Evolutionary conservation across 768 basidiomycete genomes (phyloP).

Genomic region (Podaxis sp.): DNA sequence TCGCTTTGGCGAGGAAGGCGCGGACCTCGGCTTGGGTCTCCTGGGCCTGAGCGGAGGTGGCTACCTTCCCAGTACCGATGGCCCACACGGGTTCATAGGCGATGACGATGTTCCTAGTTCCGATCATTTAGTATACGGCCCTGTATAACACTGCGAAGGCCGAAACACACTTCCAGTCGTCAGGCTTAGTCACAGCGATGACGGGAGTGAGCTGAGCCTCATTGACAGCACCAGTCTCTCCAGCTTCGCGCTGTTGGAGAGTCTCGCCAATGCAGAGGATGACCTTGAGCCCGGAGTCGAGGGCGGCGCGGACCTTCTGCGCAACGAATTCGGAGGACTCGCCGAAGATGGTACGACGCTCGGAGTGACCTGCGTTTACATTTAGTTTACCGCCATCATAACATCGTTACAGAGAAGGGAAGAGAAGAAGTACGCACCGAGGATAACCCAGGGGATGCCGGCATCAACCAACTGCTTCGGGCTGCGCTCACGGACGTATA

Average conservation of each 20-base stretch:
- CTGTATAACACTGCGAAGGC: not conserved
- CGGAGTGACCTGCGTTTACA: slow-evolving; percentile 75
- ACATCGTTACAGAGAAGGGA: not conserved
- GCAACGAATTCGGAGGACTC: slow-evolving; percentile 85
- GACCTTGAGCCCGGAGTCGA: slow-evolving; percentile 74
- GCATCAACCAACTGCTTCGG: slow-evolving; percentile 84
- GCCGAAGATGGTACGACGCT: slow-evolving; percentile 90
- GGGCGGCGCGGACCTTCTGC: slow-evolving; percentile 80
- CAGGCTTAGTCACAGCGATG: slow-evolving; percentile 55
- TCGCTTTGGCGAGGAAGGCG: slow-evolving; percentile 59
- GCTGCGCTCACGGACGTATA: slow-evolving; percentile 35
- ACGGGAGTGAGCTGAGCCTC: slow-evolving; percentile 80
- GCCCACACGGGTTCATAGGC: slow-evolving; percentile 99
- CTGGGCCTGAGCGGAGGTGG: slow-evolving; percentile 90
- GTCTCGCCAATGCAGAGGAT: slow-evolving; percentile 98
- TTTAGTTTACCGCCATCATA: slow-evolving; percentile 11
- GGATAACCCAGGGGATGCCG: slow-evolving; percentile 87
- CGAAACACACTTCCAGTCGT: slow-evolving; percentile 75
- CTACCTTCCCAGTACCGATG: slow-evolving; percentile 97
- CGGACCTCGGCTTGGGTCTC: slow-evolving; percentile 87
- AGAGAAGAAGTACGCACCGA: slow-evolving; percentile 50
- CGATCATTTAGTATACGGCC: not conserved
- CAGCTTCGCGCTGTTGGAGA: slow-evolving; percentile 80
- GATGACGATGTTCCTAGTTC: slow-evolving; percentile 78
- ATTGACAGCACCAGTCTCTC: slow-evolving; percentile 76